These are phyloP conservation scores for Solanum microdontum DNA, from an alignment of 257 asterid species.

Conservation along the genomic window DNA sequence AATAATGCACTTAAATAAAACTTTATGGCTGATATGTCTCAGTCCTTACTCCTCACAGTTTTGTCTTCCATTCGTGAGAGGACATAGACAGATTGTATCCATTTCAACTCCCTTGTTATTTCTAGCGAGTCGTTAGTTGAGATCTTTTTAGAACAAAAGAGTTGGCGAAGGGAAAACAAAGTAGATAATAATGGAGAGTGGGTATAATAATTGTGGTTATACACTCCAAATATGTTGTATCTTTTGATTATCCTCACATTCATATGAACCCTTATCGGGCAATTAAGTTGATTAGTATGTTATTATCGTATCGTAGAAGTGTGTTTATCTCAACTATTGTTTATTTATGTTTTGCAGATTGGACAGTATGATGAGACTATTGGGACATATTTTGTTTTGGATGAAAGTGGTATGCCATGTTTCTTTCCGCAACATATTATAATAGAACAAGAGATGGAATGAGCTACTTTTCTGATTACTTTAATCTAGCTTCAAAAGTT, in stretches of 20 bases:
- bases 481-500: not conserved
- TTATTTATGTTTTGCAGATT: conserved; percentile 29
- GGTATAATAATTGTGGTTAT: not conserved
- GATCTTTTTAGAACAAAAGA: not conserved
- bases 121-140: not conserved
- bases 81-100: not conserved
- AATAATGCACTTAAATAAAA: not conserved
- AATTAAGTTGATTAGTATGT: not conserved
- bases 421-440: not conserved
- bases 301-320: too few relatives aligned
- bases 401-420: conserved; percentile 55
- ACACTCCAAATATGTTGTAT: not conserved
- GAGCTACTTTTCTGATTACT: not conserved
- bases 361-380: conserved; percentile 83
- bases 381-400: conserved; percentile 66
- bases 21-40: not conserved
- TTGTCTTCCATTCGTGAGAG: not conserved
- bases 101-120: not conserved
- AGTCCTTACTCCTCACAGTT: not conserved
- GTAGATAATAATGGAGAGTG: not conserved
- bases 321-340: not conserved
- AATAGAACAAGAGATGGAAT: not conserved
- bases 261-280: not conserved
- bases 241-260: not conserved
- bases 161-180: not conserved